A percentile compares a stretch with the other conserved stretches of the same genome.
These are phyloP conservation scores for Guadua angustifolia DNA, from an alignment of 176 grass and related monocot genomes.

Conservation along the genomic window DNA sequence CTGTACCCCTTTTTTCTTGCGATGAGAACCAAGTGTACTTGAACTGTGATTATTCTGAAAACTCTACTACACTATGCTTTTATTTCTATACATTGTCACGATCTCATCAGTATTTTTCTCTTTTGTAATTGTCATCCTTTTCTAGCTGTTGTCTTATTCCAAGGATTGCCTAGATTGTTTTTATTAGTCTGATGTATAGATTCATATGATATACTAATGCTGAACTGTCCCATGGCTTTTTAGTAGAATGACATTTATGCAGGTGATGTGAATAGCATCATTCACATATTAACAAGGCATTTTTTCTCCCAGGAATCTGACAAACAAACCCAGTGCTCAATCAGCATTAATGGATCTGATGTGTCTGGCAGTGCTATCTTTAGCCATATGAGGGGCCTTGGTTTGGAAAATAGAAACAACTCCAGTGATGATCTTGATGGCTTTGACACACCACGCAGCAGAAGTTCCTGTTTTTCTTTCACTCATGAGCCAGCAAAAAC, in stretches of 20 bases:
- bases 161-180: neutral
- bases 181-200: neutral
- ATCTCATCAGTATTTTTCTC: neutral
- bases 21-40: neutral
- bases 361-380: slow-evolving; percentile 27
- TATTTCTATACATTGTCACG: neutral
- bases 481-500: slow-evolving; percentile 26
- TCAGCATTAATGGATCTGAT: slow-evolving; percentile 58
- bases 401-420: slow-evolving; percentile 36
- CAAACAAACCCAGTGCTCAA: slow-evolving; percentile 62
- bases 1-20: no score
- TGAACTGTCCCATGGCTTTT: neutral
- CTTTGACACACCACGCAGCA: slow-evolving; percentile 42
- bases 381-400: slow-evolving; percentile 1
- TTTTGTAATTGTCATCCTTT: slow-evolving; percentile 3
- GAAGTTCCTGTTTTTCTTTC: slow-evolving; percentile 57
- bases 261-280: neutral
- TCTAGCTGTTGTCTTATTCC: neutral
- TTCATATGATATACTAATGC: neutral
- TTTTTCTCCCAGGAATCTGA: slow-evolving; percentile 49
- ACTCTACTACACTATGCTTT: neutral
- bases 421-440: slow-evolving; percentile 37
- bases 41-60: slow-evolving; percentile 9
- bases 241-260: slow-evolving; percentile 11
- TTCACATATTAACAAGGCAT: slow-evolving; percentile 6